Percentiles rank a stretch among this genome's conserved stretches.
Conservation (phyloP, 2,329 filamentous ascomycete genomes). For the Fusarium coicis region DNA sequence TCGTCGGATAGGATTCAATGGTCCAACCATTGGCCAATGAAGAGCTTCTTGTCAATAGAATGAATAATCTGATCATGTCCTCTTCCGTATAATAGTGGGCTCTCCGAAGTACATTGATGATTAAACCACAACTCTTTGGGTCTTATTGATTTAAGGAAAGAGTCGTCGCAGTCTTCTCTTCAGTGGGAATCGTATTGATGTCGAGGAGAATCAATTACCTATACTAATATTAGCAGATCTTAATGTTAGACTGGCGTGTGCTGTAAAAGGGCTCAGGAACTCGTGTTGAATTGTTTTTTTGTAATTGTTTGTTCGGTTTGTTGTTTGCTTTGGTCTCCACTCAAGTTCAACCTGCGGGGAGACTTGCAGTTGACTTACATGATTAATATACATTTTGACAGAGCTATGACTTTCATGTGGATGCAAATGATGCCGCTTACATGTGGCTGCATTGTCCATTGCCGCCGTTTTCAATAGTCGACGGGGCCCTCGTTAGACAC, state of each 20-base stretch:
- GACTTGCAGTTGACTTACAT: not conserved
- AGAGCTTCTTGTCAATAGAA: not conserved
- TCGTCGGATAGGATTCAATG: not conserved
- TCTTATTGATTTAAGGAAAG: not conserved
- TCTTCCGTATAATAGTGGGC: not conserved
- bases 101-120: not conserved
- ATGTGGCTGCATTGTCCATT: conserved; percentile 19
- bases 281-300: conserved; percentile 5
- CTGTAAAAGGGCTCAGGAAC: not conserved
- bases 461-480: conserved; percentile 23
- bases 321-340: conserved; percentile 24
- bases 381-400: not conserved
- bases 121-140: not conserved
- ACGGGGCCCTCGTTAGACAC: conserved; percentile 1
- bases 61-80: not conserved
- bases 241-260: not conserved
- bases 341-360: conserved; percentile 8
- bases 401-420: conserved; percentile 10
- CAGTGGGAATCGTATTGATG: conserved; percentile 17
- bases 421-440: conserved; percentile 35
- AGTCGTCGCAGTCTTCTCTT: not conserved
- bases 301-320: conserved; percentile 7
- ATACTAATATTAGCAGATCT: not conserved
- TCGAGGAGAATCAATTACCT: not conserved
- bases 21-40: not conserved